A percentile compares a stretch with the other conserved stretches of the same genome.
Evolutionary conservation across 352 stramenopile species (phyloP).

Genomic region (Globisporangium barbulae): DNA sequence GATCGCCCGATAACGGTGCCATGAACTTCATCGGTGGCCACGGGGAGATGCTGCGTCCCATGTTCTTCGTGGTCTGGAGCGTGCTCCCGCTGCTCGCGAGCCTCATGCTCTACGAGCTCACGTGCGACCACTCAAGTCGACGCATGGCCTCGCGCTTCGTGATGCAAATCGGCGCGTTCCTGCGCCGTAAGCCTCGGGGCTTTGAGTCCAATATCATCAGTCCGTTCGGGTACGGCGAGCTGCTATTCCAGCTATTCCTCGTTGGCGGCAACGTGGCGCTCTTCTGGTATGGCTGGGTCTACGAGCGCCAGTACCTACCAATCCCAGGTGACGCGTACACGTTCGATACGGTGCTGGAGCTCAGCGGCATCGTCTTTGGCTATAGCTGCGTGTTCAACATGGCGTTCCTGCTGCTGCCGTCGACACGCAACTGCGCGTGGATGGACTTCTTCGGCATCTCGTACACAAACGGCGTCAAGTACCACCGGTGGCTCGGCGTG

Average conservation of each 20-base stretch:
- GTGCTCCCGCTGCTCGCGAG: constrained; percentile 41
- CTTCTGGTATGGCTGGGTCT: constrained; percentile 51
- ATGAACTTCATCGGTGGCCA: constrained; percentile 27
- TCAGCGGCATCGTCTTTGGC: constrained; percentile 37
- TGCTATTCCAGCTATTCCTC: constrained; percentile 47
- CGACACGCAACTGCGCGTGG: constrained; percentile 58
- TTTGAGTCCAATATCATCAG: constrained; percentile 4
- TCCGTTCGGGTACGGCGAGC: constrained; percentile 56
- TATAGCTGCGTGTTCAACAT: constrained; percentile 62
- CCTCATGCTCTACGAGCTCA: constrained; percentile 39
- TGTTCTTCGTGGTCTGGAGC: constrained; percentile 51
- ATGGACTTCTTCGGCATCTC: constrained; percentile 65
- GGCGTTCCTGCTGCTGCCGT: constrained; percentile 59
- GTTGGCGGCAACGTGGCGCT: constrained; percentile 50
- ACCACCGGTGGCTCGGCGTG: constrained; percentile 58
- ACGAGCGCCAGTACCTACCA: constrained; percentile 29
- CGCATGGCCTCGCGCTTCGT: constrained; percentile 20
- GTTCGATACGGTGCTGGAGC: constrained; percentile 44
- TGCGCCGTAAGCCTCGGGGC: constrained; percentile 44
- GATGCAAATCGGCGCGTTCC: constrained; percentile 33
- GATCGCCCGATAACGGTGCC: constrained; percentile 4
- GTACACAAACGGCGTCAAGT: constrained; percentile 59
- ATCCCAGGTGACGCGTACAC: constrained; percentile 28
- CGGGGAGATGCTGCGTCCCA: constrained; percentile 52
- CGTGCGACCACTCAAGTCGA: constrained; percentile 25